Evolutionary conservation across 306 rosid species (phyloP).

Genomic region (Luffa aegyptiaca): DNA sequence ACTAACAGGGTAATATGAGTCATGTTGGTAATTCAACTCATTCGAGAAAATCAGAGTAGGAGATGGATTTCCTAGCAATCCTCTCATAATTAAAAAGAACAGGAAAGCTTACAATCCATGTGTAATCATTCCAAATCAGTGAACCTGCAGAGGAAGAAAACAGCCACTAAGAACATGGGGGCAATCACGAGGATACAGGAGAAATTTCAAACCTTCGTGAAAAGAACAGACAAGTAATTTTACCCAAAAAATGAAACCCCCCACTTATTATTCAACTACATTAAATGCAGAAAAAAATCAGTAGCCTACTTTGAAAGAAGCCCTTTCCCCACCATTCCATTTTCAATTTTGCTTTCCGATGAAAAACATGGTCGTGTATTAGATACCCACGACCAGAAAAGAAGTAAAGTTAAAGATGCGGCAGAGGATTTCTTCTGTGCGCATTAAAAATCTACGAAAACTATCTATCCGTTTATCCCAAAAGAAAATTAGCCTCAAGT

Average conservation of each 20-base stretch:
- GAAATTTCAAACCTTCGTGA: background rate
- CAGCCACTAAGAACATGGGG: background rate
- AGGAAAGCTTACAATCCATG: background rate
- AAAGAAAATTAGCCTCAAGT: no score
- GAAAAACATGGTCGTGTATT: no score
- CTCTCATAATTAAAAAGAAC: constrained; percentile 8
- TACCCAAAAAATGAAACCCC: background rate
- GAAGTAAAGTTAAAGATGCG: no score
- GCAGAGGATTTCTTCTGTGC: no score
- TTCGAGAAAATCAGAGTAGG: constrained; percentile 13
- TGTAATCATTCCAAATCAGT: background rate
- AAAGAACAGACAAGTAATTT: background rate
- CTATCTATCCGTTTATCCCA: no score
- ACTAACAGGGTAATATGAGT: constrained; percentile 17
- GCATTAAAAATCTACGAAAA: no score
- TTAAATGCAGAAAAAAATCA: no score
- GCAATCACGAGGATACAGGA: background rate
- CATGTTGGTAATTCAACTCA: constrained; percentile 28
- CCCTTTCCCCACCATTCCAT: background rate
- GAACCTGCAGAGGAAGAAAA: background rate
- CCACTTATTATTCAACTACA: background rate
- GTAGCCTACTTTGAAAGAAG: background rate
- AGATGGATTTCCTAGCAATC: constrained; percentile 6
- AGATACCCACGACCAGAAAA: no score
- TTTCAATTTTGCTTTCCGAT: background rate